Evolutionary conservation across 2,329 filamentous ascomycete genomes (phyloP).

Genomic region (Fusarium burgessii): DNA sequence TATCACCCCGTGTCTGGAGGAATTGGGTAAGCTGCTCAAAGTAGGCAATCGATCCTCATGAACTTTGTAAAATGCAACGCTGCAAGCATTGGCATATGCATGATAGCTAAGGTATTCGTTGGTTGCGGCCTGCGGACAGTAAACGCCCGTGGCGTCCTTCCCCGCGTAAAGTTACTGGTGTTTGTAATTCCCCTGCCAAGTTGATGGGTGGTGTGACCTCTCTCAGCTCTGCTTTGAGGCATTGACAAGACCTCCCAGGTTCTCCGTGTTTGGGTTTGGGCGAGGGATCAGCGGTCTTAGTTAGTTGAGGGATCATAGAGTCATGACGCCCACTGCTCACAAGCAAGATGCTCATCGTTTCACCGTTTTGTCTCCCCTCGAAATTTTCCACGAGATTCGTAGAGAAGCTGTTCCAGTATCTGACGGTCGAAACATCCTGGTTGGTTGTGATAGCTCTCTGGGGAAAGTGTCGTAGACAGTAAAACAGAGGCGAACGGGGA

Average conservation of each 20-base stretch:
- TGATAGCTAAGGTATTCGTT: conserved; percentile 1
- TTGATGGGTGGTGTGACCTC: conserved; percentile 38
- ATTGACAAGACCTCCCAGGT: conserved; percentile 16
- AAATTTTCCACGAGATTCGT: not conserved
- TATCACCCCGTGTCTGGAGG: not conserved
- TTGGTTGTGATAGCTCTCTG: conserved; percentile 9
- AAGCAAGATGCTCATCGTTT: conserved; percentile 9
- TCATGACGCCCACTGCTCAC: conserved; percentile 36
- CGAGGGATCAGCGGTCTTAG: conserved; percentile 27
- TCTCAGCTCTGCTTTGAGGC: conserved; percentile 10
- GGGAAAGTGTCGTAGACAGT: conserved; percentile 1
- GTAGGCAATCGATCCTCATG: conserved; percentile 7
- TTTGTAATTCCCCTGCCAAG: conserved; percentile 40
- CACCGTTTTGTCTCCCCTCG: not conserved
- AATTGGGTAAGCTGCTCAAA: not conserved
- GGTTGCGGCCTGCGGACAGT: conserved; percentile 12
- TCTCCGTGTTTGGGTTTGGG: conserved; percentile 24
- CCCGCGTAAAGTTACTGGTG: conserved; percentile 30
- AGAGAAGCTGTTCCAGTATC: not conserved
- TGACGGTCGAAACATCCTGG: conserved; percentile 33
- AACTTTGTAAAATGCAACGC: conserved; percentile 23
- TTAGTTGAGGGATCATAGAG: conserved; percentile 2
- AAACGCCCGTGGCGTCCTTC: conserved; percentile 30
- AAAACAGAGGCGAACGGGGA: conserved; percentile 13
- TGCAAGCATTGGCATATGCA: conserved; percentile 26